Evolutionary conservation across 1,139 yeast genomes (phyloP), one percentile per base, ranked within the genome.

Genomic region (Suhomyces chickasaworum): DNA sequence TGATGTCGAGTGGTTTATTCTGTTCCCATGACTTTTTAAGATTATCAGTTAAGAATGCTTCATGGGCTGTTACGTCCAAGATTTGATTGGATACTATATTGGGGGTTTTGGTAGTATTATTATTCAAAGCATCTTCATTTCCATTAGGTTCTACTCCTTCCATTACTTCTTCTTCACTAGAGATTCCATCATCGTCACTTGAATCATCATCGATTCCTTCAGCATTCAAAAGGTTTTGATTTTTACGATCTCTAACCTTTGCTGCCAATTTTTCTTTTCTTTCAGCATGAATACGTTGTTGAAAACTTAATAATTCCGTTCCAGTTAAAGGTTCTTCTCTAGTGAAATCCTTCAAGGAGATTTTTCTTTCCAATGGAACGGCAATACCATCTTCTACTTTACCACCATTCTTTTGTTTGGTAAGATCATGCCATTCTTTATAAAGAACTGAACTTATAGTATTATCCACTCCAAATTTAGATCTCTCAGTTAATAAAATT

Each of bases 401-500:
- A 1, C 75, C 76, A 18, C 68, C 67, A 22, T 65, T 68, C 42
- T 68, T 69, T 2, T 66, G 60, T 41, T 65, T 64, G 2, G 77
- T 69, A 10, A 72, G 62, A 8, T 62, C 57, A 47, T 68, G 69
- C 96, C 96, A 89, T 44, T 76, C 74, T 4, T 69, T 64, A 58
- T 77, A 82, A 39, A 91, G 59, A 43, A 58, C 58, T 3, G 68
- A 53, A 45, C 68, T 66, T 15, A 73, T 59, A 25, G 66, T 63
- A 34, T 61, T 51, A 27, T 62, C 66, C 7, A 51, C 39, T 3
- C 69, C 71, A 48, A 63, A 65, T 20, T 67, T 64, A 6, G 69
- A 59, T 53, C 80, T 79, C 56, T 89, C 95, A 0, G 97, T 89
- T 46, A 93, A 63, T 3, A 91, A 71, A 2, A 90, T 74, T 0